Base-by-base conservation (phyloP, 1,139 yeast species). In the Debaryomycetaceae sp. region DNA sequence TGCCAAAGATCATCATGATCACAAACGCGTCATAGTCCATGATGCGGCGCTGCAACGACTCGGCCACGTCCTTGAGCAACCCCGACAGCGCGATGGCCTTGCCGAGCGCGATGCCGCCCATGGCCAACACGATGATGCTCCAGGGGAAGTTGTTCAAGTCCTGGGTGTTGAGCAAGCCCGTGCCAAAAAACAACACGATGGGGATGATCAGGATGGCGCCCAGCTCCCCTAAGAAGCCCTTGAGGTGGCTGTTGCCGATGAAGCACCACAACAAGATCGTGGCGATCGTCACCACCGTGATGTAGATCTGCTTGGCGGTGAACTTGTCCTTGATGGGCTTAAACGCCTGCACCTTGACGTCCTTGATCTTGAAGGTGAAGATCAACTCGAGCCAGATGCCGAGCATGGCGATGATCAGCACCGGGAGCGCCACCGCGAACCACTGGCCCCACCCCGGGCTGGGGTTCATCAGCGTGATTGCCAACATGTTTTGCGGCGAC, bases 31-130 rank as follows among this genome's bases (percentile, higher is more conserved):
- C 72, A 46, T 77, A 72, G 32, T 75, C 71, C 46, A 72, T 74
- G 15, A 84, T 75, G 36, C 65, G 63, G 16, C 55, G 51, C 48
- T 83, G 88, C 36, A 89, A 80, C 2, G 75, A 65, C 10, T 58
- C 49, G 2, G 96, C 96, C 40, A 86, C 75, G 1, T 93, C 79
- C n/a, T 71, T 69, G 34, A 89, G 66, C 34, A 89, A 65, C 0
- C 96, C 96, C 1, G 95, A 84, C 2, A 93, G 80, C 1, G 91
- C 75, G 5, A 89, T 94, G 1, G 94, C 96, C 52, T 83, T 84
- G 38, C 97, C 97, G 26, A 89, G 66, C 1, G 96, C 94, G 39
- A 86, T 72, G 45, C 97, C 97, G 34, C 97, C 97, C 96, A 88
- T 88, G 4, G 96, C 96, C 42, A 89, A 68, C 35, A 89, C 75